Conservation (phyloP, 768 basidiomycete genomes). For the Boletus subparvulus region DNA sequence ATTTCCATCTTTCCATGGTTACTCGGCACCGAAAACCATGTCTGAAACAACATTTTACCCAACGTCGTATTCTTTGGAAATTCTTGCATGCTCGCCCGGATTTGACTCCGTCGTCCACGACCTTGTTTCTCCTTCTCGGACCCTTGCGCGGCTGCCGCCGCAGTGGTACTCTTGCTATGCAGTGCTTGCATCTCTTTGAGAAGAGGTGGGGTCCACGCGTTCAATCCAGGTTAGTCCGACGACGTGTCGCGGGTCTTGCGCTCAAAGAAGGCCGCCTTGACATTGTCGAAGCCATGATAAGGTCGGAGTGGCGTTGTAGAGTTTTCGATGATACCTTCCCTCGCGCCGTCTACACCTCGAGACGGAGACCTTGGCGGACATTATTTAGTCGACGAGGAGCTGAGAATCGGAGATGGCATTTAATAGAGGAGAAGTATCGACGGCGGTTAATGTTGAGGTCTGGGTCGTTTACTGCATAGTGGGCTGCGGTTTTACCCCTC, state of each 20-base stretch:
- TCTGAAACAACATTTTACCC: conserved; percentile 43
- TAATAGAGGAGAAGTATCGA: conserved; percentile 25
- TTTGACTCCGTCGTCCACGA: conserved; percentile 57
- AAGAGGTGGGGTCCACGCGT: conserved; percentile 55
- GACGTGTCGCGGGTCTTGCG: conserved; percentile 57
- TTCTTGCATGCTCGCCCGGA: conserved; percentile 47
- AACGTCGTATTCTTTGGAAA: conserved; percentile 43
- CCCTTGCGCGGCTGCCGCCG: conserved; percentile 47
- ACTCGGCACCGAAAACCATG: conserved; percentile 35
- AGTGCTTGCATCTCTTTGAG: conserved; percentile 45
- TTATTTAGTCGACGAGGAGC: conserved; percentile 26
- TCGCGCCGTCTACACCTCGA: conserved; percentile 7
- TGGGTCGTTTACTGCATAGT: background rate
- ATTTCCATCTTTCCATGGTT: conserved; percentile 43
- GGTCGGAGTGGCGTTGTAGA: conserved; percentile 14
- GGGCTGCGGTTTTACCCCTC: background rate
- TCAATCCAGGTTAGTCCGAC: conserved; percentile 57
- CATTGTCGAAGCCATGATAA: conserved; percentile 36
- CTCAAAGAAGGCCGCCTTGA: conserved; percentile 64
- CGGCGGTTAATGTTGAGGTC: conserved; percentile 6
- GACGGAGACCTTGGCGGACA: conserved; percentile 23
- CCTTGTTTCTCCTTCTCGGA: conserved; percentile 57
- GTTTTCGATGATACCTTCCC: conserved; percentile 2
- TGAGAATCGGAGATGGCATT: conserved; percentile 32
- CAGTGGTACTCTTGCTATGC: conserved; percentile 56